Conservation (phyloP, 176 grass and related monocot species). For the Carex scoparia region DNA sequence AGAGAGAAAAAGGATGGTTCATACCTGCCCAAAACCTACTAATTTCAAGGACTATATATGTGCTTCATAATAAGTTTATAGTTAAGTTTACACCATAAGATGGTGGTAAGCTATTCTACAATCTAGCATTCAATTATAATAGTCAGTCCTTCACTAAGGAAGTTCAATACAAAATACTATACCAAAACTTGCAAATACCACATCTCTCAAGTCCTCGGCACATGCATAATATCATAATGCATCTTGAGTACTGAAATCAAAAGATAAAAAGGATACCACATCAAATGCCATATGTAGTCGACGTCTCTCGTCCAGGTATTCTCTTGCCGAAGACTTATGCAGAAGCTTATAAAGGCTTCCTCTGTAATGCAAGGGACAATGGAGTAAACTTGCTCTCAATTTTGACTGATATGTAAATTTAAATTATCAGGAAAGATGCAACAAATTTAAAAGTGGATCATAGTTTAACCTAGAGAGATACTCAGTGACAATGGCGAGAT, state of each 20-base stretch:
- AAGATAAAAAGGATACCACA: constrained; percentile 53
- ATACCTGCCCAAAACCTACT: constrained; percentile 11
- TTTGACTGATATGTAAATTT: constrained; percentile 1
- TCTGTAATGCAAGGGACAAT: constrained; percentile 42
- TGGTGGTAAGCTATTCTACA: background rate
- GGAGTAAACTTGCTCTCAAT: background rate
- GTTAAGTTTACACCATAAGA: background rate
- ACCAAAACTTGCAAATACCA: background rate
- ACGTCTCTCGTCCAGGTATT: constrained; percentile 89
- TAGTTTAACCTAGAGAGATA: constrained; percentile 78
- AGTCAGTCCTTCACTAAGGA: background rate
- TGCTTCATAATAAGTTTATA: background rate
- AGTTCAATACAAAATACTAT: background rate
- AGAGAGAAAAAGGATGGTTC: constrained; percentile 20
- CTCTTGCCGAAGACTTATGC: constrained; percentile 61
- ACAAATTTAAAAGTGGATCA: background rate
- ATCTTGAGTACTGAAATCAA: constrained; percentile 2
- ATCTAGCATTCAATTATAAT: background rate
- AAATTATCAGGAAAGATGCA: background rate
- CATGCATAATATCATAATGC: background rate
- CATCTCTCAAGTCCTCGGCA: background rate
- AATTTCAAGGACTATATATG: background rate
- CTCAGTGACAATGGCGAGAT: constrained; percentile 80
- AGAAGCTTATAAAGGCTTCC: constrained; percentile 95
- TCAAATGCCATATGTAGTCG: constrained; percentile 95